Evolutionary conservation across 331 rosid genomes (phyloP).

Genomic region (Quercus phellos): DNA sequence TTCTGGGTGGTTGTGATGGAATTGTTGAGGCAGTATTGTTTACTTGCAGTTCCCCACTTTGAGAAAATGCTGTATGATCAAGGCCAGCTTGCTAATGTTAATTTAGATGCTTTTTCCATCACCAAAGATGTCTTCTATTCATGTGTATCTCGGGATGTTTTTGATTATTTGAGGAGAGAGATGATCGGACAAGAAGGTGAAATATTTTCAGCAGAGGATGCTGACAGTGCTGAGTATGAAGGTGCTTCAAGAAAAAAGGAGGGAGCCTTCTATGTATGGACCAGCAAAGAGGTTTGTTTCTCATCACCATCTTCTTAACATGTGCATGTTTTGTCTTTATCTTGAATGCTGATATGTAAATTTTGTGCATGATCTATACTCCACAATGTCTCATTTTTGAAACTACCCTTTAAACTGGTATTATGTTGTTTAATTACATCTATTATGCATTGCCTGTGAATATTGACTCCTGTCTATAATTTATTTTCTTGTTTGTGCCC

Average conservation of each 20-base stretch:
- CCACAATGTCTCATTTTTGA: background rate
- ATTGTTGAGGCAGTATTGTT: constrained; percentile 20
- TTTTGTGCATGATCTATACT: background rate
- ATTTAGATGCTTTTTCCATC: constrained; percentile 72
- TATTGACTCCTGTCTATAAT: background rate
- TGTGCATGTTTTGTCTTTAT: background rate
- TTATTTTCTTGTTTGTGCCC: background rate
- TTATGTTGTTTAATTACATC: background rate
- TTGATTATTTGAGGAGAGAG: constrained; percentile 85
- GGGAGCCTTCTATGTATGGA: constrained; percentile 92
- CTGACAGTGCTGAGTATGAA: constrained; percentile 91
- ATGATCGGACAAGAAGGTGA: constrained; percentile 94
- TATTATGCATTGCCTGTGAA: background rate
- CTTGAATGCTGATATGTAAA: background rate
- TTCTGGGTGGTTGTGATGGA: constrained; percentile 17
- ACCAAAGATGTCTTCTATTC: constrained; percentile 73
- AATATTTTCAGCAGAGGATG: constrained; percentile 97
- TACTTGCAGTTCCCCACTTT: constrained; percentile 88
- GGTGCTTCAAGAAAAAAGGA: constrained; percentile 70
- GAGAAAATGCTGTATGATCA: constrained; percentile 99
- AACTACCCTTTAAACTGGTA: background rate
- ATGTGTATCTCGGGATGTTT: constrained; percentile 65
- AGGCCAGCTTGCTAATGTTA: constrained; percentile 80
- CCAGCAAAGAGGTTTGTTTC: constrained; percentile 63
- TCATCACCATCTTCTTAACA: constrained; percentile 1